phyloP scores from a whole-genome alignment of 2,329 filamentous ascomycete species.

The Lecanicillium sp. region DNA sequence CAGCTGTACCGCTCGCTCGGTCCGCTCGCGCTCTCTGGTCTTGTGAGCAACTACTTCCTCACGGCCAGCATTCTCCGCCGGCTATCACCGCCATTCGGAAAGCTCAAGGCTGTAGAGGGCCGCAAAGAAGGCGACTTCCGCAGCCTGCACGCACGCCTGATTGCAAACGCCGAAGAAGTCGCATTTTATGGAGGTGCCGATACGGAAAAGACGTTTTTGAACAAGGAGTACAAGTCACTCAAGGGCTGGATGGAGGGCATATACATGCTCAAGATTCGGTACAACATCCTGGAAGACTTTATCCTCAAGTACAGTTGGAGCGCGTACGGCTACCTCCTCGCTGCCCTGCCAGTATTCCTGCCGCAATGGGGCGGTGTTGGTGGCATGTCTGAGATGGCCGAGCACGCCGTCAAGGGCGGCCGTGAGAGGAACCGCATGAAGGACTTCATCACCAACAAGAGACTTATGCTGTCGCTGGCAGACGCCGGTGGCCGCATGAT shows the following conservation, averaged over 20 bases:
- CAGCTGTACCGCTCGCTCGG: conserved; percentile 90
- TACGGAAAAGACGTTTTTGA: conserved; percentile 88
- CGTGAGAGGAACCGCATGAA: conserved; percentile 87
- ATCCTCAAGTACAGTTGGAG: conserved; percentile 99
- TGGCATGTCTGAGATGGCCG: conserved; percentile 59
- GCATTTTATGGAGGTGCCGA: conserved; percentile 95
- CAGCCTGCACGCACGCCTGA: conserved; percentile 80
- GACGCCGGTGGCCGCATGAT: conserved; percentile 98
- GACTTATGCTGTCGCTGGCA: conserved; percentile 92
- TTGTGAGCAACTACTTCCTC: conserved; percentile 87
- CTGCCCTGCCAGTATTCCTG: conserved; percentile 87
- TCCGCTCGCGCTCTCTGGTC: conserved; percentile 74
- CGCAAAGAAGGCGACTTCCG: conserved; percentile 93
- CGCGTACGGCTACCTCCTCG: conserved; percentile 90
- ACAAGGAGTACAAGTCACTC: conserved; percentile 85
- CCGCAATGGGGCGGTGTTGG: conserved; percentile 88
- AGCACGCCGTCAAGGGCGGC: conserved; percentile 40
- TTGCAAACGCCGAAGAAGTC: conserved; percentile 95
- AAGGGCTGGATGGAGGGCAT: conserved; percentile 98
- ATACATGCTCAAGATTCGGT: conserved; percentile 94
- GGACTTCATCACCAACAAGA: conserved; percentile 98
- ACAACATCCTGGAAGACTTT: conserved; percentile 98
- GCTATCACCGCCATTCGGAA: conserved; percentile 91
- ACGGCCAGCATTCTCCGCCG: conserved; percentile 85
- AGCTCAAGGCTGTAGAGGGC: conserved; percentile 91